Base-by-base conservation (phyloP, 495 filamentous ascomycete species). In the Aspergillus funiculosus region DNA sequence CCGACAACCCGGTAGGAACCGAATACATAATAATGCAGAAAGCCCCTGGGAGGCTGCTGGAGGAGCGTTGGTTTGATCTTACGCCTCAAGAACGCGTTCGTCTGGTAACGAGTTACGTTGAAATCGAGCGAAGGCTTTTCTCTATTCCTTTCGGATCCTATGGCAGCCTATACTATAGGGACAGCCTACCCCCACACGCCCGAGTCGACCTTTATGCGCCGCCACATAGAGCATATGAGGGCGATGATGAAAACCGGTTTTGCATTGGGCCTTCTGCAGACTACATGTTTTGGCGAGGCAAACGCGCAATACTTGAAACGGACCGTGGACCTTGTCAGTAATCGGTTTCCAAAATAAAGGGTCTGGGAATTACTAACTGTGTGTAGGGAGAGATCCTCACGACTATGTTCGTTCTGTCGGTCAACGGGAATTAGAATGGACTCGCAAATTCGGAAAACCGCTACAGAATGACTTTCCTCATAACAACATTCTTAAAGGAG, bases 81-180 rank as follows among this genome's bases (percentile, higher is more conserved):
- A 36, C 32, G 3, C 11, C 32, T 5, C 13, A n/a, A n/a, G n/a
- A 19, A 19, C 32, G 14, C 11, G 32, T 37, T 9, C 4, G 18
- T 20, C 18, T 50, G 20, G 46, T 43, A 11, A 43, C 29, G 15
- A 50, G 39, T 34, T 41, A 15, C 6, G 39, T 50, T 13, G 39
- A 36, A 6, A 50, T 50, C 9, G 46, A 50, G 27, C 29, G 15
- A 20, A 50, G 38, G 15, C 14, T 43, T 13, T 26, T 38, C 21
- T 7, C 21, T 11, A 24, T 50, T 5, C 39, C 39, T 3, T 50
- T 50, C 38, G 24, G 20, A 6, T 37, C 25, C 1, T 29, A 50
- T 30, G 39, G 47, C n/a, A 43, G 40, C 18, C 10, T 43, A 8
- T 43, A 43, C 28, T 43, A 43, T 13, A 25, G 22, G 27, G 18